phyloP scores from a whole-genome alignment of 73 alveolate genomes.

The Symbiodinium natans region DNA sequence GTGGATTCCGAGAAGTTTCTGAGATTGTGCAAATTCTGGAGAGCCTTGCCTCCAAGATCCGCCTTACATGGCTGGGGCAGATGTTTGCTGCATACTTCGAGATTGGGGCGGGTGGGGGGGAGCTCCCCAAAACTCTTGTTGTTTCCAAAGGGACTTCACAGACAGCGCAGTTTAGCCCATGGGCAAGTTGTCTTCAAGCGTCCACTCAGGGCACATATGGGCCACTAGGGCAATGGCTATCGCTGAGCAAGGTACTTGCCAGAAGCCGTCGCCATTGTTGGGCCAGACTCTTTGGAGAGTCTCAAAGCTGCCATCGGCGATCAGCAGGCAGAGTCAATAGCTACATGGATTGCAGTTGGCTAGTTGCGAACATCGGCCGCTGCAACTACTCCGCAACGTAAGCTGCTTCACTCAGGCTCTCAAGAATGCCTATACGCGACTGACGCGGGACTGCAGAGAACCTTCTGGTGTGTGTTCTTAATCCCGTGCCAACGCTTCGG shows the following conservation, averaged over 20 bases:
- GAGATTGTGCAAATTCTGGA: conserved; percentile 51
- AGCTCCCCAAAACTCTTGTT: too few relatives aligned
- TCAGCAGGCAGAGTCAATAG: conserved; percentile 93
- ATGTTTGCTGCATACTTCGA: not conserved
- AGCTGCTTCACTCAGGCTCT: not conserved
- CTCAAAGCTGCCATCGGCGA: conserved; percentile 93
- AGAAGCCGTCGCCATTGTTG: conserved; percentile 35
- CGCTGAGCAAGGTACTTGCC: conserved; percentile 32
- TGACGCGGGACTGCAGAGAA: not conserved
- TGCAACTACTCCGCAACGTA: too few relatives aligned
- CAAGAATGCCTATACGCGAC: not conserved
- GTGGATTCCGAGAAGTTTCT: conserved; percentile 63
- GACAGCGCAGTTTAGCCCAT: too few relatives aligned
- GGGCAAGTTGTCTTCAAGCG: too few relatives aligned
- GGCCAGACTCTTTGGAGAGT: conserved; percentile 47
- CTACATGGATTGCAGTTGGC: not conserved
- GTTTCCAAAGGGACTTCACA: too few relatives aligned
- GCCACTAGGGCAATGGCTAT: too few relatives aligned
- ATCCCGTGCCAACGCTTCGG: too few relatives aligned
- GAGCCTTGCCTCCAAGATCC: conserved; percentile 1
- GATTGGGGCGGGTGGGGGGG: not conserved
- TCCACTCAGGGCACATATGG: too few relatives aligned
- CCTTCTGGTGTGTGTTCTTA: too few relatives aligned
- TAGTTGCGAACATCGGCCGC: too few relatives aligned
- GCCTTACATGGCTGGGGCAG: not conserved